Base-by-base conservation (phyloP, 2,329 filamentous ascomycete species). In the Xylaria sp. region DNA sequence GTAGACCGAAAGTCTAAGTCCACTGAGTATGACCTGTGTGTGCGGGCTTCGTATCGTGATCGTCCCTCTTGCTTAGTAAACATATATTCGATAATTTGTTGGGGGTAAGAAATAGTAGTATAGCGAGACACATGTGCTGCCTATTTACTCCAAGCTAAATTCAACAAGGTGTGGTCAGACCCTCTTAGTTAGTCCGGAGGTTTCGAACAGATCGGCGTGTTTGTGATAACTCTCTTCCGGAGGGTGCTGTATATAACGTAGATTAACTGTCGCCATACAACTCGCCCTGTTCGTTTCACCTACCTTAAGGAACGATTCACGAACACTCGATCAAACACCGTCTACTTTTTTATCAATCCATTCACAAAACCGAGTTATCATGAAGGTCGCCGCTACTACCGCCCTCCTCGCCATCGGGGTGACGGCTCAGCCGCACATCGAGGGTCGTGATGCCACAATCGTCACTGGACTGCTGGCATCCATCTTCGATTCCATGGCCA, bases 331-430 rank as follows among this genome's bases (percentile, higher is more conserved):
- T n/a, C 22, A 27, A 29, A 29, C 22, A 42, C 27, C 27, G 2
- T 11, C 13, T 27, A 27, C 17, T 17, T 7, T 31, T 50, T 1
- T 36, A 38, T 20, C 6, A 27, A 57, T 7, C 3, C 27, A 45
- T 7, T 22, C 9, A 45, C 36, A 42, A 45, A 17, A 47, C 17
- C 11, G n/a, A 22, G 15, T 47, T 63, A 65, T 13, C 57, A 73
- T 74, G 74, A 72, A 57, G 55, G 3, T 65, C 20, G 13, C 9
- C 20, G 25, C 29, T 39, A 31, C 27, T 39, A 7, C 54, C 31
- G 33, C 62, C 38, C 38, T 47, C 13, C 17, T 70, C 36, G 39
- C 54, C 29, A 2, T 51, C 49, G 22, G 38, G 25, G 51, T 33
- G 11, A 13, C 17, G 13, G 69, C 47, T 11, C 27, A 60, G 13